These are phyloP conservation scores for Epichloe brachyelytri DNA, from an alignment of 2,329 filamentous ascomycete genomes.

Conservation along the genomic window DNA sequence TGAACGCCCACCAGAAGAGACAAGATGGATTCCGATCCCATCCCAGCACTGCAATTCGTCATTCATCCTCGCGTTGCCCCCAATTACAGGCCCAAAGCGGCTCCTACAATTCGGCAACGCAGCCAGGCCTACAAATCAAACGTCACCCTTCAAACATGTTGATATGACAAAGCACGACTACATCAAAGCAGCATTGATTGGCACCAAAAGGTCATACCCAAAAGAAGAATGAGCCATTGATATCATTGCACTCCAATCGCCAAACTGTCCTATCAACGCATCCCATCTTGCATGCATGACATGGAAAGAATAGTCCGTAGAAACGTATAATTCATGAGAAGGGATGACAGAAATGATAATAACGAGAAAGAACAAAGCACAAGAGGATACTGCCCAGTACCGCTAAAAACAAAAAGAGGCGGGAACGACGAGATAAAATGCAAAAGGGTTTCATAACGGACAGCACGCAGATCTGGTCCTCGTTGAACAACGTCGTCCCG, in stretches of 20 bases:
- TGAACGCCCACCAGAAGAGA: too few species aligned
- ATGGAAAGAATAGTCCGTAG: background rate
- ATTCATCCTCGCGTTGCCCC: too few species aligned
- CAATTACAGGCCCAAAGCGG: too few species aligned
- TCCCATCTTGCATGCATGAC: constrained; percentile 12
- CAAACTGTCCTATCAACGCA: constrained; percentile 36
- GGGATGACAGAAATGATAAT: background rate
- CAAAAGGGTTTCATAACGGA: background rate
- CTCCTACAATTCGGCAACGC: too few species aligned
- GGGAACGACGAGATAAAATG: too few species aligned
- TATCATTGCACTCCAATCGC: constrained; percentile 39
- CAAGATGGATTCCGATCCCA: too few species aligned
- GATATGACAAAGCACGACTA: too few species aligned
- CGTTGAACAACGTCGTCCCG: background rate
- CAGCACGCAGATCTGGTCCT: background rate
- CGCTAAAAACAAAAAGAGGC: background rate
- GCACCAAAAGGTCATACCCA: background rate
- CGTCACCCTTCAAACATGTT: too few species aligned
- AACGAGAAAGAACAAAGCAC: constrained; percentile 6
- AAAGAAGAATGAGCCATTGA: constrained; percentile 11
- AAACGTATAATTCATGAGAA: background rate
- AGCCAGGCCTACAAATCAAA: too few species aligned
- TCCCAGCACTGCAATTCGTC: too few species aligned
- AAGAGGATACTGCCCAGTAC: background rate
- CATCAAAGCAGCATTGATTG: background rate